phyloP scores from a whole-genome alignment of 2,329 filamentous ascomycete species.

The Ceratocystis cacaofunesta region DNA sequence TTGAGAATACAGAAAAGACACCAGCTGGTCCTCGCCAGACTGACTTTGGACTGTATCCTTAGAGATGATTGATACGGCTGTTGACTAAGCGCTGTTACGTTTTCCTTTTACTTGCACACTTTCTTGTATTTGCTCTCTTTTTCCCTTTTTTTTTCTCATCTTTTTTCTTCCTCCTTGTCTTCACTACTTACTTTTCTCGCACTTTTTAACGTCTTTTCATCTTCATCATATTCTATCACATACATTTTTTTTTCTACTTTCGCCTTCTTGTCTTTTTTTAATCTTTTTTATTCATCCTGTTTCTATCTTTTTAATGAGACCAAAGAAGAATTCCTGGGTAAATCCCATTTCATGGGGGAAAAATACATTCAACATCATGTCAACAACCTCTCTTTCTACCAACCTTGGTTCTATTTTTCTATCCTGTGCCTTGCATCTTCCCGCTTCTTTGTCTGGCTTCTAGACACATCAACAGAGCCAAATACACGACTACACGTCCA shows the following conservation, averaged over 20 bases:
- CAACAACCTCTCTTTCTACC: neutral
- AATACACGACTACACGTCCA: neutral
- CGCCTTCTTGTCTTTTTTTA: neutral
- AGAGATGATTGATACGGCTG: neutral
- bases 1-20: conserved; percentile 5
- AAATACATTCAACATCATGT: neutral
- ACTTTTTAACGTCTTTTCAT: neutral
- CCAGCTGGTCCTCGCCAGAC: neutral
- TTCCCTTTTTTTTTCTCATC: neutral
- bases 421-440: neutral
- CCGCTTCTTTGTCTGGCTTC: neutral
- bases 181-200: neutral
- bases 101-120: neutral
- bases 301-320: conserved; percentile 10
- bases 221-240: conserved; percentile 5
- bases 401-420: neutral
- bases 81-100: neutral
- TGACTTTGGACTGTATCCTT: conserved; percentile 15
- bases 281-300: neutral
- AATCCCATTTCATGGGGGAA: neutral
- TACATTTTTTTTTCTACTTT: neutral
- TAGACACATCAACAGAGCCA: no score
- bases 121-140: neutral
- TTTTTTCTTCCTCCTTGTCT: neutral
- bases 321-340: conserved; percentile 6